Evolutionary conservation across 2,329 filamentous ascomycete genomes (phyloP).

Genomic region (Tolypocladium tundrense): DNA sequence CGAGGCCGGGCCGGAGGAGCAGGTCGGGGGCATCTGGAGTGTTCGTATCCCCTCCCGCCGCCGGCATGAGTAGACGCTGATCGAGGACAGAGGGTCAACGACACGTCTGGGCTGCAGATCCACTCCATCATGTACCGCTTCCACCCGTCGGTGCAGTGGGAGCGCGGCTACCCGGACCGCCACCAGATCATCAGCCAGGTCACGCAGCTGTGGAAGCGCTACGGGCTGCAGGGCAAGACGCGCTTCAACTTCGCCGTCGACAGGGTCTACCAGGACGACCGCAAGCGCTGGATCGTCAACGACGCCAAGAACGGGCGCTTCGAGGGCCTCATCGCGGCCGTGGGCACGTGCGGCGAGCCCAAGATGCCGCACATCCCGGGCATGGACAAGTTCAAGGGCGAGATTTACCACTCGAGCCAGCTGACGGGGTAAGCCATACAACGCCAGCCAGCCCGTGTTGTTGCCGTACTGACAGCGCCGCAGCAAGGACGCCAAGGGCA

Average conservation of each 20-base stretch:
- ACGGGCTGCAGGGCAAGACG: slow-evolving; percentile 60
- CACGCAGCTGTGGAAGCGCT: slow-evolving; percentile 61
- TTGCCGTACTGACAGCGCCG: slow-evolving; percentile 9
- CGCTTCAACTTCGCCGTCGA: slow-evolving; percentile 61
- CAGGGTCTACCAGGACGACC: slow-evolving; percentile 56
- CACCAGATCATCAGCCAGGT: slow-evolving; percentile 67
- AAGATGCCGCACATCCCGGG: slow-evolving; percentile 62
- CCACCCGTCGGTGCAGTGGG: slow-evolving; percentile 68
- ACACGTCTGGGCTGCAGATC: slow-evolving; percentile 72
- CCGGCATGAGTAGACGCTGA: not conserved
- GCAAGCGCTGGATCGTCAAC: slow-evolving; percentile 71
- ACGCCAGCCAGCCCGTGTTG: no score
- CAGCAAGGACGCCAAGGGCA: slow-evolving; percentile 59
- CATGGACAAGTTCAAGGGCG: slow-evolving; percentile 62
- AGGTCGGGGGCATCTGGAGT: slow-evolving; percentile 73
- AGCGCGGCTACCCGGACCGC: slow-evolving; percentile 65
- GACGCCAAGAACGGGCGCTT: slow-evolving; percentile 59
- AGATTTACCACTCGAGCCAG: slow-evolving; percentile 65
- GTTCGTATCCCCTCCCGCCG: slow-evolving; percentile 28
- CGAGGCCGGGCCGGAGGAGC: slow-evolving; percentile 55
- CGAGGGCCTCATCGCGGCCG: slow-evolving; percentile 66
- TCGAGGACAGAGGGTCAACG: slow-evolving; percentile 56
- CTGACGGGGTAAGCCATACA: slow-evolving; percentile 42
- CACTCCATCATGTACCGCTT: slow-evolving; percentile 84
- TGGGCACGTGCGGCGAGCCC: slow-evolving; percentile 71